A percentile compares a stretch with the other conserved stretches of the same genome.
phyloP scores from a whole-genome alignment of 192 early-diverging fungal species.

The Coemansia sp. region DNA sequence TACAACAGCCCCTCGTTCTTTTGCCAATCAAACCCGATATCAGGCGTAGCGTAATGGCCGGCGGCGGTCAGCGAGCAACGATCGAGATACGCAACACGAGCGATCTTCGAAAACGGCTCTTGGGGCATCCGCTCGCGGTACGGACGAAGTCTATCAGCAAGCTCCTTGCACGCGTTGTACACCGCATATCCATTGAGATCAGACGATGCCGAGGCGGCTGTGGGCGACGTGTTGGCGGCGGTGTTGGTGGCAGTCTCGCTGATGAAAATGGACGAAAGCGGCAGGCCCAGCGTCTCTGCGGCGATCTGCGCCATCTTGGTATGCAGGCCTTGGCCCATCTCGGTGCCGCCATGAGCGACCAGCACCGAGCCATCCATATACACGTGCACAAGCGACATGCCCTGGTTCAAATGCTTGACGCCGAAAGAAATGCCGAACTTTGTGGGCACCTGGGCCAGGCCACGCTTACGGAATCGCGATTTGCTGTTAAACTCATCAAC shows the following conservation, averaged over 20 bases:
- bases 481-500: slow-evolving; percentile 71
- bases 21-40: slow-evolving; percentile 74
- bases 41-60: slow-evolving; percentile 85
- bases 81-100: slow-evolving; percentile 71
- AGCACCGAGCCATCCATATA: slow-evolving; percentile 85
- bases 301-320: slow-evolving; percentile 88
- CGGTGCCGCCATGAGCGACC: slow-evolving; percentile 80
- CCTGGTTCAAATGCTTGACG: slow-evolving; percentile 78
- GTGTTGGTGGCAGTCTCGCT: slow-evolving; percentile 77
- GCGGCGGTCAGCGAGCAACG: slow-evolving; percentile 77
- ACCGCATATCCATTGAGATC: slow-evolving; percentile 86
- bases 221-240: slow-evolving; percentile 78
- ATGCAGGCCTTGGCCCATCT: slow-evolving; percentile 91
- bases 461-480: slow-evolving; percentile 78
- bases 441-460: slow-evolving; percentile 76
- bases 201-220: slow-evolving; percentile 76
- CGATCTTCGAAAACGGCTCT: slow-evolving; percentile 57
- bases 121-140: slow-evolving; percentile 63
- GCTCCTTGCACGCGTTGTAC: slow-evolving; percentile 72
- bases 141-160: slow-evolving; percentile 71
- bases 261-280: slow-evolving; percentile 66
- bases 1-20: slow-evolving; percentile 70
- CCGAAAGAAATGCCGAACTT: slow-evolving; percentile 85
- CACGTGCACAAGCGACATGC: slow-evolving; percentile 79
- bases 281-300: slow-evolving; percentile 77